These are phyloP conservation scores for Magnusiomyces clavatus DNA, from an alignment of 1,139 yeast species.

Conservation along the genomic window DNA sequence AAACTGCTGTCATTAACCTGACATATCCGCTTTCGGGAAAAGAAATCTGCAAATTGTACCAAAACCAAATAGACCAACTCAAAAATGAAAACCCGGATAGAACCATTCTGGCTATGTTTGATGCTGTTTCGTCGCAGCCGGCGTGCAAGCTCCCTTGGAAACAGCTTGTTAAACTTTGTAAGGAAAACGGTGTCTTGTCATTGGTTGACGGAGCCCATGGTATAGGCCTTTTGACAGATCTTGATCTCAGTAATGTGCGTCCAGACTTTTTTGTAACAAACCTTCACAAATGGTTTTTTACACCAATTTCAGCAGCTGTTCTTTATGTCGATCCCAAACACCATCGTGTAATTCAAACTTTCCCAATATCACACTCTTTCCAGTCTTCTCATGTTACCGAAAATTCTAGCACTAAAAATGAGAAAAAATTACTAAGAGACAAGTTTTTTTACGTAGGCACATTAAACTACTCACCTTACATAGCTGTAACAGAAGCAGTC, in stretches of 20 bases:
- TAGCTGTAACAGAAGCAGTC: conserved; percentile 38
- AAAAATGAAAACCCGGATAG: conserved; percentile 16
- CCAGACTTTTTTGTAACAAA: conserved; percentile 62
- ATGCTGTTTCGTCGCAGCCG: conserved; percentile 58
- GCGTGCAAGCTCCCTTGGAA: conserved; percentile 53
- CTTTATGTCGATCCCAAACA: conserved; percentile 49
- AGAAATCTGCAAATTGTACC: conserved; percentile 40
- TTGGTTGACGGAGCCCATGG: conserved; percentile 71
- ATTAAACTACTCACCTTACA: conserved; percentile 30
- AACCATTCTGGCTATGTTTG: conserved; percentile 45
- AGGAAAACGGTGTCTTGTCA: conserved; percentile 42
- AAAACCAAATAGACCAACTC: conserved; percentile 26
- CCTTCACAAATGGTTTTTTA: conserved; percentile 62
- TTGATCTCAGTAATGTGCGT: conserved; percentile 38
- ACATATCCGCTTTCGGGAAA: conserved; percentile 43
- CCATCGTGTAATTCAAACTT: conserved; percentile 46
- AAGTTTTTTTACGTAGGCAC: conserved; percentile 36
- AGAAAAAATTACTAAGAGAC: conserved; percentile 18
- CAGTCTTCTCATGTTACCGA: conserved; percentile 13
- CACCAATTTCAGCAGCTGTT: conserved; percentile 53
- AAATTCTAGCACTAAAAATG: conserved; percentile 8
- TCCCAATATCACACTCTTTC: conserved; percentile 43
- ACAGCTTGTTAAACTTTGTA: conserved; percentile 42
- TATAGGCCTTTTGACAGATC: conserved; percentile 44
- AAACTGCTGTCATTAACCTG: conserved; percentile 39